Percentiles rank a stretch among this genome's conserved stretches.
These are phyloP conservation scores for Colletotrichum theobromicola DNA, from an alignment of 2,329 filamentous ascomycete genomes.

Conservation along the genomic window DNA sequence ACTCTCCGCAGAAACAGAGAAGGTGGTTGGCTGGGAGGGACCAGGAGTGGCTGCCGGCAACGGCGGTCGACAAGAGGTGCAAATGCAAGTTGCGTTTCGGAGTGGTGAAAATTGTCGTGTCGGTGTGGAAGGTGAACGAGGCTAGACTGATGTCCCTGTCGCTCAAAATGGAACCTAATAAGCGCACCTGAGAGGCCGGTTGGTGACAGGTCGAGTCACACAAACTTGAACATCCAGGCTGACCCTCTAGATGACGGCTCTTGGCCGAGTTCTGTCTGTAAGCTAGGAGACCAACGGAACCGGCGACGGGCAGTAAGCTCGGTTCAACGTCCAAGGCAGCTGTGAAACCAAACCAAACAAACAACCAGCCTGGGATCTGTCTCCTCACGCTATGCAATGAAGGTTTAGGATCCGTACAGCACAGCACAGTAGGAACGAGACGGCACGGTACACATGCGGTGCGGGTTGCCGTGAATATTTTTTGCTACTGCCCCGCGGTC, in stretches of 20 bases:
- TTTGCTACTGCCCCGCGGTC: conserved; percentile 4
- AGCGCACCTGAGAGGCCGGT: neutral
- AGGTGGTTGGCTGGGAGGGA: neutral
- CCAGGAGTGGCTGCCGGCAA: neutral
- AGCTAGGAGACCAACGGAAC: neutral
- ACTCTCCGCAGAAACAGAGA: neutral
- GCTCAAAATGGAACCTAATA: neutral
- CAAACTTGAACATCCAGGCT: neutral
- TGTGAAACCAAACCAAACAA: neutral
- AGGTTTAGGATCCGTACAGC: neutral
- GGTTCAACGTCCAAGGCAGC: neutral
- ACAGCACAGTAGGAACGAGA: neutral
- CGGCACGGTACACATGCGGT: neutral
- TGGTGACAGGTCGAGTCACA: conserved; percentile 6
- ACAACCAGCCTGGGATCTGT: neutral
- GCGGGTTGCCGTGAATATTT: neutral
- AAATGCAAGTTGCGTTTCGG: conserved; percentile 4
- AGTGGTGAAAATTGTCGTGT: conserved; percentile 8
- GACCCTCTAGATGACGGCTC: neutral
- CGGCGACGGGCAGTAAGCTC: neutral
- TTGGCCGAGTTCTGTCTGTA: neutral
- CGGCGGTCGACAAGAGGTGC: neutral
- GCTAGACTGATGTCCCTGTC: conserved; percentile 3
- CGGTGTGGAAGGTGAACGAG: conserved; percentile 11
- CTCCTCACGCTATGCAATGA: neutral